Conservation (phyloP, 73 alveolate species). For the Tetrahymena elliotti region DNA sequence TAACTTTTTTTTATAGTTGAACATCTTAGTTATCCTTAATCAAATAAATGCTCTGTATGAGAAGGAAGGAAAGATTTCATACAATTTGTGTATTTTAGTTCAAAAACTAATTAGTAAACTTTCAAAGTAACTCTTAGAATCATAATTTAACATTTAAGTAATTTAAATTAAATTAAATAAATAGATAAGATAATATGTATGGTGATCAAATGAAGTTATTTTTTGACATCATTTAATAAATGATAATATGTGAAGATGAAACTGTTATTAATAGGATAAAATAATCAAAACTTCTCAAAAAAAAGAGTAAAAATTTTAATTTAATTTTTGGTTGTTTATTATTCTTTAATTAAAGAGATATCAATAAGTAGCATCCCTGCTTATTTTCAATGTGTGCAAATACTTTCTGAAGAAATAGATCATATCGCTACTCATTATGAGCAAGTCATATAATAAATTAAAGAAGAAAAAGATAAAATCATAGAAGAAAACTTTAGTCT, state of each 20-base stretch:
- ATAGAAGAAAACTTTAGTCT: neutral
- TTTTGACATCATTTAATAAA: neutral
- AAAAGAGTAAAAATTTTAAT: neutral
- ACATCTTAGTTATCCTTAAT: neutral
- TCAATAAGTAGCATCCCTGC: neutral
- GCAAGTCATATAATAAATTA: neutral
- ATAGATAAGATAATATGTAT: neutral
- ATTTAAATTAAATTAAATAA: neutral
- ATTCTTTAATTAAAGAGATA: neutral
- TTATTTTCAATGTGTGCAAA: neutral
- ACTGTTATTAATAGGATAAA: neutral
- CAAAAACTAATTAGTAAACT: neutral
- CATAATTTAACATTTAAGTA: neutral
- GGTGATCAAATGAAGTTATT: neutral
- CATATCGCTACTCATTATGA: neutral
- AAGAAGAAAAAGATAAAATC: neutral
- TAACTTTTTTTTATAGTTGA: neutral
- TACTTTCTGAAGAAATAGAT: neutral
- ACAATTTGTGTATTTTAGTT: neutral
- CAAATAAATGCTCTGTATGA: neutral
- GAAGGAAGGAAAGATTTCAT: neutral
- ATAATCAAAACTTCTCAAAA: neutral
- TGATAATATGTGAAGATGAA: neutral
- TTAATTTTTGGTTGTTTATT: too few species aligned
- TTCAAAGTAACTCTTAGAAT: neutral